Evolutionary conservation across 495 filamentous ascomycete species (phyloP), one percentile per base, ranked within the genome.

Genomic region (Aspergillus nidulans): DNA sequence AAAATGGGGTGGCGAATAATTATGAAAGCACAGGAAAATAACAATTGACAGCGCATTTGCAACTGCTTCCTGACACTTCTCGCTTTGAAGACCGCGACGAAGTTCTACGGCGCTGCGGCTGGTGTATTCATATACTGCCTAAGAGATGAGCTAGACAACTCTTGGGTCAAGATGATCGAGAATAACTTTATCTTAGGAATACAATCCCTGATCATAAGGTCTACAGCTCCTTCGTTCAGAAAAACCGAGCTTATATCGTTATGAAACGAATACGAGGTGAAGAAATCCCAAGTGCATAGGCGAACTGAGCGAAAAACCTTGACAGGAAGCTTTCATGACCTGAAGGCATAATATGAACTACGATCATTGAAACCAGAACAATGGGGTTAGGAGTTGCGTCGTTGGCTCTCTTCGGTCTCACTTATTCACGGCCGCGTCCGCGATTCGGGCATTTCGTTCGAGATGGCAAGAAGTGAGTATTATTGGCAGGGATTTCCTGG

Each of bases 401-500:
- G 53, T 36, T 12, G 30, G 23, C 23, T 38, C 20, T 10, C 28
- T 56, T 19, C 28, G 12, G 53, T 49, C 25, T 38, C 16, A 6
- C 36, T 25, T 8, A 38, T 49, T 8, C 52, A 19, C 2, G 12
- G 12, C 4, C 15, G 9, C 20, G 12, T 16, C n/a, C 23, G 23
- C 42, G 53, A 18, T 56, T 49, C 21, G 53, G 53, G 7, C 53
- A 43, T n/a, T 56, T 56, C 16, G 58, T 73, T 10, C 25, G 57
- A 2, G 69, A 60, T 19, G 70, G 56, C 13, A 60, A 70, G 15
- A 63, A 79, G 62, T 64, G 13, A 70, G 65, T 19, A 67, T 81
- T 56, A 46, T 78, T 20, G 76, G 77, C 54, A 78, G 71, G 77
- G 77, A 76, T 56, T 61, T 3, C 39, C 71, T 19, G 72, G 75